Evolutionary conservation across 2,329 filamentous ascomycete genomes (phyloP), one percentile per base, ranked within the genome.

Genomic region (Endoconidiophora polonica): DNA sequence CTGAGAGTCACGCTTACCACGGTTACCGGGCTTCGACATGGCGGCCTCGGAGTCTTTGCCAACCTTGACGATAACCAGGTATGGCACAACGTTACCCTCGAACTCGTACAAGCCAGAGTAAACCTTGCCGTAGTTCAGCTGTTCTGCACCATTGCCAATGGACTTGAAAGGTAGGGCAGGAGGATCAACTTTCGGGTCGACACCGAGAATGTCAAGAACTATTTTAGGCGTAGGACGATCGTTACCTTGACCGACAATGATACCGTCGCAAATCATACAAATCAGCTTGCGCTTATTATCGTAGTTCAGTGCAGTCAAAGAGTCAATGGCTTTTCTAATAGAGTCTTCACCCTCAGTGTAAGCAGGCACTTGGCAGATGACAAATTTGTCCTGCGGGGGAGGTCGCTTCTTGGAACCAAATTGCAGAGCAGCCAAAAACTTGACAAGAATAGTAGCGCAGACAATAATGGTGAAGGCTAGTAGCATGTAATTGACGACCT

Each of bases 261-360:
- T 86, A 67, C 91, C 91, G 59, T 98, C 91, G 61, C 91, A 98
- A 57, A 98, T 86, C 54, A 98, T 86, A 59, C 82, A 91, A 56
- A 98, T 90, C 23, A 98, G 77, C 68, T 98, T 98, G 55, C 91
- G 76, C 71, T 98, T 98, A 67, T 98, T 95, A 66, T 98, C 91
- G 59, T 98, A 98, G 57, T 94, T 83, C 14, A 98, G 74, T 10
- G 88, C 86, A 14, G 91, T 95, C 53, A 96, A 73, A 1, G 91
- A 96, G 62, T 98, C 91, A 2, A 98, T 73, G 48, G 87, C 90
- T 61, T 94, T 93, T 50, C 91, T 76, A 6, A 98, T 70, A 3
- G 88, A 90, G 59, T 98, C 91, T 70, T 98, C 91, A 58, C 87
- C 91, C 69, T 98, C 91, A 0, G 91, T 98, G 61, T 98, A 98